These are phyloP conservation scores for Thozetella sp. DNA, from an alignment of 495 filamentous ascomycete genomes.

Conservation along the genomic window DNA sequence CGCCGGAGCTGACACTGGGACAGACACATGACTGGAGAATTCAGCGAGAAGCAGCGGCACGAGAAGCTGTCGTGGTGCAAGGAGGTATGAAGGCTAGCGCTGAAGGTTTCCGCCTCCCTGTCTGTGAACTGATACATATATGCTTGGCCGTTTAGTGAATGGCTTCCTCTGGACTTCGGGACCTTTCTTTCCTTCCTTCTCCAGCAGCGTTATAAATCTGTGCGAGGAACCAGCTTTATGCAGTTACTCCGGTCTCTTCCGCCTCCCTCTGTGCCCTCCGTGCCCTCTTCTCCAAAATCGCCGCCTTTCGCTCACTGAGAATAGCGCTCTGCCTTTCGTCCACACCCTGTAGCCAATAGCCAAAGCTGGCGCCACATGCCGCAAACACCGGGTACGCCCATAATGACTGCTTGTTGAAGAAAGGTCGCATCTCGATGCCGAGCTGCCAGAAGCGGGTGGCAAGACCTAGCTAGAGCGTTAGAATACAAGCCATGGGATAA, in stretches of 20 bases:
- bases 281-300: slow-evolving; percentile 85
- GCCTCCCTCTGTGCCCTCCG: slow-evolving; percentile 67
- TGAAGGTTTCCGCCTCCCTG: too few relatives aligned
- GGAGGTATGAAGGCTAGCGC: too few relatives aligned
- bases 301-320: slow-evolving; percentile 72
- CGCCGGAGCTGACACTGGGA: too few relatives aligned
- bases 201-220: background rate
- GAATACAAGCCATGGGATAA: background rate
- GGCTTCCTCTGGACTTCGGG: background rate
- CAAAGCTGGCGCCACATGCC: slow-evolving; percentile 82
- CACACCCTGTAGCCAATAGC: slow-evolving; percentile 92
- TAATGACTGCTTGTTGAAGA: slow-evolving; percentile 75
- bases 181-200: background rate
- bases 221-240: too few relatives aligned
- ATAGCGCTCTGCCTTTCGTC: slow-evolving; percentile 75
- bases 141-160: too few relatives aligned
- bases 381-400: slow-evolving; percentile 94
- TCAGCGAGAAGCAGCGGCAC: too few relatives aligned
- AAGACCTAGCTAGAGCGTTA: slow-evolving; percentile 61
- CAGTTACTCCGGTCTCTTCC: slow-evolving; percentile 25
- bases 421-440: slow-evolving; percentile 96
- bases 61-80: too few relatives aligned
- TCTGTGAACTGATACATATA: too few relatives aligned
- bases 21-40: too few relatives aligned
- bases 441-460: slow-evolving; percentile 93